Conservation (phyloP, 257 asterid species). For the Gardenia jasminoides region DNA sequence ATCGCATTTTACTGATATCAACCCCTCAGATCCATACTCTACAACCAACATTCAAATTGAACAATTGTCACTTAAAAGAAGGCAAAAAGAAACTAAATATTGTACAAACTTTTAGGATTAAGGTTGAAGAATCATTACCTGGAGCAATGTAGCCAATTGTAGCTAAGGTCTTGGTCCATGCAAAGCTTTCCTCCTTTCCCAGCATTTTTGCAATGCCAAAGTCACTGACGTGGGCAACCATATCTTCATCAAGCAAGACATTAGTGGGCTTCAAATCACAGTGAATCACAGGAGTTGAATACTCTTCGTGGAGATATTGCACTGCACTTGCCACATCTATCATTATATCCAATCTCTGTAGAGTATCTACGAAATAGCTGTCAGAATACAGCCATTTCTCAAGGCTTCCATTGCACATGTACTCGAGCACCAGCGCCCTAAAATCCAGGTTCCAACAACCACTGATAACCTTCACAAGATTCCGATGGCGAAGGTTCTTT, state of each 20-base stretch:
- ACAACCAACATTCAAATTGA: not conserved
- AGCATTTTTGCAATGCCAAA: slow-evolving; percentile 19
- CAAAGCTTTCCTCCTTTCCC: slow-evolving; percentile 1
- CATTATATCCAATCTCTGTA: slow-evolving; percentile 5
- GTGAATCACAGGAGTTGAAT: slow-evolving; percentile 3
- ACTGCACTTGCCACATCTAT: slow-evolving; percentile 5
- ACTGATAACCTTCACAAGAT: slow-evolving; percentile 13
- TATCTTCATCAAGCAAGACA: slow-evolving; percentile 11
- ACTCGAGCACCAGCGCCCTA: not conserved
- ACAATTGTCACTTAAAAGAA: not conserved
- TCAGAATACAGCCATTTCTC: slow-evolving; percentile 9
- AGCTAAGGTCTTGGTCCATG: slow-evolving; percentile 4
- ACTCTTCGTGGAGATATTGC: slow-evolving; percentile 11
- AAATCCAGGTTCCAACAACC: slow-evolving; percentile 9
- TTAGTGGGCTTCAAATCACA: slow-evolving; percentile 22
- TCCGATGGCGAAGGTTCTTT: slow-evolving; percentile 17
- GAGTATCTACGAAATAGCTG: not conserved
- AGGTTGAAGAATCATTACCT: not conserved
- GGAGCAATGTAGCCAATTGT: slow-evolving; percentile 17
- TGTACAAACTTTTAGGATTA: too few species aligned
- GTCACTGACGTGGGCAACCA: slow-evolving; percentile 15
- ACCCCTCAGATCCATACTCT: slow-evolving; percentile 15
- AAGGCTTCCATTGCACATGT: slow-evolving; percentile 20
- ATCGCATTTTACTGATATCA: slow-evolving; percentile 1
- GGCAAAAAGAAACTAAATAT: not conserved